Evolutionary conservation across 1,139 yeast genomes (phyloP), one percentile per base, ranked within the genome.

Genomic region (Kluyveromyces marxianus): DNA sequence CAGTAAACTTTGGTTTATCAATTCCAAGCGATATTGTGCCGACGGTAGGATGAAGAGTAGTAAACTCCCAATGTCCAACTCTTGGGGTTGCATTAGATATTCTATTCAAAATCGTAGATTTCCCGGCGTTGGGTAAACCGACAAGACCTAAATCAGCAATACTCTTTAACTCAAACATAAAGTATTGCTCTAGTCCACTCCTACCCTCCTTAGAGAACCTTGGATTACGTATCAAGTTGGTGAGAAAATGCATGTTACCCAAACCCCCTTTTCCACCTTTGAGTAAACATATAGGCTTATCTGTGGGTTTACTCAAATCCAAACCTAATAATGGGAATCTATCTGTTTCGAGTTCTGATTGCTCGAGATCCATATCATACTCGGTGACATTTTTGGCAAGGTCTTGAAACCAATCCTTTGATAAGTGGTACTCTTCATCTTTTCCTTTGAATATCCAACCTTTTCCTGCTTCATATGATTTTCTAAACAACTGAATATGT

Each of bases 51-150:
- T 82, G 88, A 47, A 92, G 69, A 1, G 98, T 92, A 0, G 98
- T 92, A 61, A 92, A 92, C 60, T 86, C 95, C 97, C 97, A 92
- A 63, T 89, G 95, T 0, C 97, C 98, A 8, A 92, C 88, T 49
- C 89, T 71, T 1, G 98, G 97, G 48, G 83, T 74, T 0, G 98
- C 97, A 48, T 79, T 76, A 0, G 96, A 87, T 25, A 92, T 88
- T n/a, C 95, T 90, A 46, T 95, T 70, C 42, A 92, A 67, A 31
- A 92, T 70, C 0, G 97, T 88, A 2, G 96, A 87, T 62, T 92
- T 92, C 1, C 98, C 98, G 4, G 97, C 97, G 64, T 92, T 92
- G 1, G 98, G 98, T 28, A 92, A 70, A 0, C 98, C 98, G 25
- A 92, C 96, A 7, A 92, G 70, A 0, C 97, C 98, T 50, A 92